Evolutionary conservation across 169 alveolate species (phyloP).

Genomic region (Plasmodium gonderi): DNA sequence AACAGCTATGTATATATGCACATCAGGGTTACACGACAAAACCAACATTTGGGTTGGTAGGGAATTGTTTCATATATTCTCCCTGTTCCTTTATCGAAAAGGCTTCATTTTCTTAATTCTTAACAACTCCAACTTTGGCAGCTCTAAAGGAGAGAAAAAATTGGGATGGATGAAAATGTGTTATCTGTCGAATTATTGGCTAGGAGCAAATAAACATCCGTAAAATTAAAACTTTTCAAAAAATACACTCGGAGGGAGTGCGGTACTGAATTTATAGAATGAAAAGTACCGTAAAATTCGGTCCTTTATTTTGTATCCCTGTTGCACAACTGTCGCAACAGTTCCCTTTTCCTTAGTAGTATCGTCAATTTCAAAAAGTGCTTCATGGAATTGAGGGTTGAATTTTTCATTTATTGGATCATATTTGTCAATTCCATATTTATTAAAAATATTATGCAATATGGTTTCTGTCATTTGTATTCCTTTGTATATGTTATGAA

Average conservation of each 20-base stretch:
- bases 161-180: background rate
- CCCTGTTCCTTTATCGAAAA: no score
- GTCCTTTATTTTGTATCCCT: slow-evolving; percentile 93
- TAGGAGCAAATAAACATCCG: background rate
- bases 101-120: slow-evolving; percentile 9
- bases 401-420: slow-evolving; percentile 90
- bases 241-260: no score
- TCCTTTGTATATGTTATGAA: slow-evolving; percentile 84
- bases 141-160: slow-evolving; percentile 7
- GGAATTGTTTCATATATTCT: no score
- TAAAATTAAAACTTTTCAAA: no score
- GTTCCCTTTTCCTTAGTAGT: slow-evolving; percentile 86
- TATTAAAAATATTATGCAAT: slow-evolving; percentile 88
- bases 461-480: slow-evolving; percentile 89
- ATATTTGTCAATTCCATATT: slow-evolving; percentile 87
- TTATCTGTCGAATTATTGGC: background rate
- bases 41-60: no score
- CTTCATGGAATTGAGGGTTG: slow-evolving; percentile 94
- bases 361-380: slow-evolving; percentile 91
- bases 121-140: slow-evolving; percentile 70
- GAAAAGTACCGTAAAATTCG: slow-evolving; percentile 88
- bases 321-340: slow-evolving; percentile 89
- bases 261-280: slow-evolving; percentile 50
- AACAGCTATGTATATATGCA: background rate
- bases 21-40: background rate